These are phyloP conservation scores for Backusella liffmaniae DNA, from an alignment of 192 early-diverging fungal genomes.

Conservation along the genomic window DNA sequence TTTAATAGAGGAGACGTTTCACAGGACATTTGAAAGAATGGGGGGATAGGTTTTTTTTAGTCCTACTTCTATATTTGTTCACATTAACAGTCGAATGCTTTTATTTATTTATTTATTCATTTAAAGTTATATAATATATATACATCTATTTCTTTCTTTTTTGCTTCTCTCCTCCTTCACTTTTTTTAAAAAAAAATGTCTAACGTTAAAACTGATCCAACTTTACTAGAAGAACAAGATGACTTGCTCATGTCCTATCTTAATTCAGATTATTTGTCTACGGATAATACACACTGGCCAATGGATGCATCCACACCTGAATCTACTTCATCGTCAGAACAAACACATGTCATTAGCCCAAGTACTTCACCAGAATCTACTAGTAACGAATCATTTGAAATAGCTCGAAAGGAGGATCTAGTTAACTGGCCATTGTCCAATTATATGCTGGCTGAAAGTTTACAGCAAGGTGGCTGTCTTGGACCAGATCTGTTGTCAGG, in stretches of 20 bases:
- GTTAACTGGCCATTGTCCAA: neutral
- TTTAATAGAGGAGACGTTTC: neutral
- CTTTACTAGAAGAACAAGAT: conserved; percentile 22
- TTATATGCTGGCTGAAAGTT: neutral
- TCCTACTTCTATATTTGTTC: conserved; percentile 5
- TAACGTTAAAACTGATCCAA: neutral
- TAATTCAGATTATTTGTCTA: conserved; percentile 28
- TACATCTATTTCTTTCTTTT: neutral
- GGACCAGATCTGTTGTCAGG: neutral
- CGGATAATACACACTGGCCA: neutral
- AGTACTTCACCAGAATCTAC: neutral
- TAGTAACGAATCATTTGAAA: conserved; percentile 1
- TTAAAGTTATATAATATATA: neutral
- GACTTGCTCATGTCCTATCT: conserved; percentile 33
- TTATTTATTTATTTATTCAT: neutral
- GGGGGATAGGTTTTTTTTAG: neutral
- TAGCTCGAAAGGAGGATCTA: neutral
- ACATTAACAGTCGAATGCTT: conserved; percentile 4
- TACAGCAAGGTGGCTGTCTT: neutral
- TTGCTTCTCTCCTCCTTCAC: neutral
- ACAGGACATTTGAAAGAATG: conserved; percentile 2
- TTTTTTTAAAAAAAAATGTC: neutral
- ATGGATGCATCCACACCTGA: neutral
- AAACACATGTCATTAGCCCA: neutral
- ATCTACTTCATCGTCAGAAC: conserved; percentile 3